Evolutionary conservation across 805 yeast species (phyloP).

Genomic region (Kodamaea restingae): DNA sequence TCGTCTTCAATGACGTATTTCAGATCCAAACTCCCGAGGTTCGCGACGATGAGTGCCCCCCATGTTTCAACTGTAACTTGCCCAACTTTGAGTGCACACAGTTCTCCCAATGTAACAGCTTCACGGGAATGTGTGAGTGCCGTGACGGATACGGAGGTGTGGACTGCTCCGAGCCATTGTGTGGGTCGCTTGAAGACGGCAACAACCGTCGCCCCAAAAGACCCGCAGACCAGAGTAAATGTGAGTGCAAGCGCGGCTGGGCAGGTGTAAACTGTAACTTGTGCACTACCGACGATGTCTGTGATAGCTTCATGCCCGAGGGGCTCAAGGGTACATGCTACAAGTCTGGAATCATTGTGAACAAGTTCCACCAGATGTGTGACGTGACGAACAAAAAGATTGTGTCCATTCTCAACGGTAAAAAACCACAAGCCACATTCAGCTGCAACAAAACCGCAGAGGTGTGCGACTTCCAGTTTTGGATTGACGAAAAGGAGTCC

Average conservation of each 20-base stretch:
- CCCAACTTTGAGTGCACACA: conserved; percentile 90
- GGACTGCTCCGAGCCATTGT: conserved; percentile 83
- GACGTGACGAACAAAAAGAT: conserved; percentile 90
- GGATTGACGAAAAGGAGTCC: conserved; percentile 89
- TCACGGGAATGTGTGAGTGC: conserved; percentile 90
- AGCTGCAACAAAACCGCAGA: conserved; percentile 68
- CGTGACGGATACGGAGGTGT: conserved; percentile 89
- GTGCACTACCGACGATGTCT: conserved; percentile 68
- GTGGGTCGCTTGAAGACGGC: conserved; percentile 76
- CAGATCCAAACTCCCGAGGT: conserved; percentile 11
- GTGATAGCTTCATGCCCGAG: conserved; percentile 86
- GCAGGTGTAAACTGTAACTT: conserved; percentile 89
- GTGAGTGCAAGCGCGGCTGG: conserved; percentile 88
- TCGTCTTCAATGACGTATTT: conserved; percentile 24
- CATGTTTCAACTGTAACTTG: conserved; percentile 91
- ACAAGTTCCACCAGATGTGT: conserved; percentile 84
- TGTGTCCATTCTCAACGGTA: conserved; percentile 71
- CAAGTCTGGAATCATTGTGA: conserved; percentile 76
- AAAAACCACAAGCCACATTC: conserved; percentile 87
- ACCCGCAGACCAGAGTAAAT: conserved; percentile 43
- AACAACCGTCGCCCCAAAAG: conserved; percentile 60
- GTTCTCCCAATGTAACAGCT: conserved; percentile 81
- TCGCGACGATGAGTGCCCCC: conserved; percentile 55
- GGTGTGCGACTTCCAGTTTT: conserved; percentile 85
- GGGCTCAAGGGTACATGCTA: conserved; percentile 86